Conservation (phyloP, 169 alveolate genomes). For the Eimeria praecox region DNA sequence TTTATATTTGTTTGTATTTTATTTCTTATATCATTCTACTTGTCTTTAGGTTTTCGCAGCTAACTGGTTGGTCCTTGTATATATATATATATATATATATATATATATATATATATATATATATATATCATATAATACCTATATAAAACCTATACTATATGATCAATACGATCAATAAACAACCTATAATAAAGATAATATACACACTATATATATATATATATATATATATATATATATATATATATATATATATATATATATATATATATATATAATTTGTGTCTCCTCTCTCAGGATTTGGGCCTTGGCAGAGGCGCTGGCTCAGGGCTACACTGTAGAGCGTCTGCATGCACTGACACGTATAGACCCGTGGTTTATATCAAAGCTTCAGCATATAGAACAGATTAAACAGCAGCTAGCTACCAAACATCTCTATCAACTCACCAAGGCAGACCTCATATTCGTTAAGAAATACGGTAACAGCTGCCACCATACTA, state of each 20-base stretch:
- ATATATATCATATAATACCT: too few species aligned
- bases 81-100: too few species aligned
- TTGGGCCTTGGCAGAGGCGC: conserved; percentile 92
- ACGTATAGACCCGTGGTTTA: conserved; percentile 92
- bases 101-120: too few species aligned
- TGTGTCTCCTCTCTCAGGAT: conserved; percentile 35
- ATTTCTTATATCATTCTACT: not conserved
- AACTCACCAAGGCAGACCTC: conserved; percentile 75
- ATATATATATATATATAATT: not conserved
- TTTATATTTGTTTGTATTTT: too few species aligned
- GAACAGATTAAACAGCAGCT: conserved; percentile 80
- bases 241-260: too few species aligned
- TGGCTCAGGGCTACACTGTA: conserved; percentile 88
- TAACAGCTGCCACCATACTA: too few species aligned
- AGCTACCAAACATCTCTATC: conserved; percentile 40
- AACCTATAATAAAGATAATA: too few species aligned
- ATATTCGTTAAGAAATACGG: conserved; percentile 82
- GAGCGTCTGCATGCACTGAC: conserved; percentile 89
- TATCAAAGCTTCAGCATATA: conserved; percentile 88
- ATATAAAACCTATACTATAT: too few species aligned
- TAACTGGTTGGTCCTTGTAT: too few species aligned
- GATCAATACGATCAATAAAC: too few species aligned
- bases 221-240: too few species aligned
- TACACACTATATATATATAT: too few species aligned
- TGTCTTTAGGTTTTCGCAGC: not conserved